Base-by-base conservation (phyloP, 495 filamentous ascomycete genomes). In the Hypoxylon perforatum region DNA sequence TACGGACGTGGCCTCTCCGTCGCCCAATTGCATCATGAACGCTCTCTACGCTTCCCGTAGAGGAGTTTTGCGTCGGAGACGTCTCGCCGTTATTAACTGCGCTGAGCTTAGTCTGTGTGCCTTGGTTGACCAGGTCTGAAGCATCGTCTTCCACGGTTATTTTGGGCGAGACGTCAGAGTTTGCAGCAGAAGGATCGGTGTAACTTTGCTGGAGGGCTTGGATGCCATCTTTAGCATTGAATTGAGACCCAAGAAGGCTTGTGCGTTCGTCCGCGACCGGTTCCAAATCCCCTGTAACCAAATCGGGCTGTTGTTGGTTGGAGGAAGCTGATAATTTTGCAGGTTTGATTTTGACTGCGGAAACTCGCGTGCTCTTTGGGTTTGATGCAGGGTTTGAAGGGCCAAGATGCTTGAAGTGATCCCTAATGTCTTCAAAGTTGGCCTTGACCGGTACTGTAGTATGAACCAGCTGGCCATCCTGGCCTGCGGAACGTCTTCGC, bases 341-440 rank as follows among this genome's bases (percentile, higher is more conserved):
- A 6, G 87, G 87, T 76, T 97, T 97, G 76, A 97, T 94, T 76
- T 97, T 97, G 50, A 99, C 93, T 11, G 87, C 89, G 30, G 89
- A 89, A 60, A 92, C 94, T n/a, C 89, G 88, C 1, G 95, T 97
- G 54, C 85, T 81, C 63, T 90, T 88, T 3, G 95, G 95, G 35
- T 91, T 87, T 52, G 87, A 91, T 2, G 95, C 96, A 14, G 91
- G 85, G 69, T 99, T 99, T 1, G 92, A 96, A 0, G 95, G 95
- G 0, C 96, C 95, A 1, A 99, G 87, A 69, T 95, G 91, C 69
- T 92, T 95, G 10, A 97, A 81, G 62, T 97, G 94, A 65, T 93
- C 87, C 47, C 84, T 85, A 57, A 97, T 86, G 48, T 97, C 92
- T 51, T 82, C 78, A 15, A 85, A 72, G 45, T 85, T 88, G 1